phyloP scores from a whole-genome alignment of 371 early-diverging fungal species.

The Dichotomocladium elegans region DNA sequence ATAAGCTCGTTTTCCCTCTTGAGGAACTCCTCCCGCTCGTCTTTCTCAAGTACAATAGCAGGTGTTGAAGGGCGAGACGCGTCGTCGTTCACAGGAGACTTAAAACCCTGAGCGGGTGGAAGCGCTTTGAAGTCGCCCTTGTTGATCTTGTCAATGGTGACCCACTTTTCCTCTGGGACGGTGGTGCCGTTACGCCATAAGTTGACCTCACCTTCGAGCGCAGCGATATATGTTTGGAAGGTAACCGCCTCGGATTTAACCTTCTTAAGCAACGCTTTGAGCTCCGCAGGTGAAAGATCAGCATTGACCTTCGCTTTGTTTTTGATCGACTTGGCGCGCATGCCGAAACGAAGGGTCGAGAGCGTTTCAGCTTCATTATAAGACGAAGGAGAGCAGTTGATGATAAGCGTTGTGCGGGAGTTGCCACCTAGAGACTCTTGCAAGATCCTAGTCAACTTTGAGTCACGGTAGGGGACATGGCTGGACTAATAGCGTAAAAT shows the following conservation, averaged over 20 bases:
- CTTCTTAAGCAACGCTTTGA: slow-evolving; percentile 89
- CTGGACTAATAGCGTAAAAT: slow-evolving; percentile 57
- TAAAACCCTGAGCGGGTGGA: slow-evolving; percentile 47
- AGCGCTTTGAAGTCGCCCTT: slow-evolving; percentile 40
- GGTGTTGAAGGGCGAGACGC: slow-evolving; percentile 77
- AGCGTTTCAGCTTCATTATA: slow-evolving; percentile 96
- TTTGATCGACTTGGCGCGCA: slow-evolving; percentile 96
- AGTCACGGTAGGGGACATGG: slow-evolving; percentile 98
- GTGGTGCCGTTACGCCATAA: slow-evolving; percentile 85
- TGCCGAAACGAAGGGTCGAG: slow-evolving; percentile 95
- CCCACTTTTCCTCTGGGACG: slow-evolving; percentile 75
- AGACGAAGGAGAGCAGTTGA: slow-evolving; percentile 95
- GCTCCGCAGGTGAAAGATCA: slow-evolving; percentile 88
- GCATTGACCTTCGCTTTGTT: slow-evolving; percentile 98
- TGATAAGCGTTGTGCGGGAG: slow-evolving; percentile 94
- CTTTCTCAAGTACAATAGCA: slow-evolving; percentile 70
- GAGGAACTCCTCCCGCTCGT: slow-evolving; percentile 92
- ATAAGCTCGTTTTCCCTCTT: slow-evolving; percentile 91
- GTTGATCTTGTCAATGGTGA: slow-evolving; percentile 62
- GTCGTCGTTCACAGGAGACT: slow-evolving; percentile 23
- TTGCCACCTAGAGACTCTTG: slow-evolving; percentile 99
- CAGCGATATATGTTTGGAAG: slow-evolving; percentile 77
- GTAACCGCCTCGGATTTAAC: slow-evolving; percentile 76
- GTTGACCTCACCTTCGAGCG: slow-evolving; percentile 82
- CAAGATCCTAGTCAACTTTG: slow-evolving; percentile 96